A percentile compares a stretch with the other conserved stretches of the same genome.
Evolutionary conservation across 1,139 yeast genomes (phyloP).

Genomic region (Blastobotrys proliferans): DNA sequence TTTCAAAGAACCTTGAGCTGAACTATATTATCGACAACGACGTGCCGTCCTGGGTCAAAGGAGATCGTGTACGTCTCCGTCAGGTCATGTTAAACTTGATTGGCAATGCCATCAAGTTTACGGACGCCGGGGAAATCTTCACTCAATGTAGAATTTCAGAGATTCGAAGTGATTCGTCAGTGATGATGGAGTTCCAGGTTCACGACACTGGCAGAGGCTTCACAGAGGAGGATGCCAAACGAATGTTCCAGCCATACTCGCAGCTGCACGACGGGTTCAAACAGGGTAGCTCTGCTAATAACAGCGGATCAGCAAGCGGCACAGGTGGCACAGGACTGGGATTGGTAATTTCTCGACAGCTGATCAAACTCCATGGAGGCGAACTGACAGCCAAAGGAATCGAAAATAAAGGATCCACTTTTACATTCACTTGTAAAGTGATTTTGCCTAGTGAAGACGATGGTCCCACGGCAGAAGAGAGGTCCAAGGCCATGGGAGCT

Average conservation of each 20-base stretch:
- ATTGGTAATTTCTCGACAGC: conserved; percentile 76
- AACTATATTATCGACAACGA: conserved; percentile 74
- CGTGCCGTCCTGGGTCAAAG: conserved; percentile 77
- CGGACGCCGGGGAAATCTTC: conserved; percentile 65
- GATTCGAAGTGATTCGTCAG: conserved; percentile 17
- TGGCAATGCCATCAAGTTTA: conserved; percentile 81
- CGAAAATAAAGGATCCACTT: conserved; percentile 76
- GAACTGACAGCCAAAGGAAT: conserved; percentile 65
- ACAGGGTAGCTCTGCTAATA: conserved; percentile 8
- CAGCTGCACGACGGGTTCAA: conserved; percentile 59
- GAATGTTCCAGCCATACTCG: conserved; percentile 88
- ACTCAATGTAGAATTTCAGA: conserved; percentile 31
- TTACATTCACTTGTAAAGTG: conserved; percentile 38
- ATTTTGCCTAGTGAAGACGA: conserved; percentile 29
- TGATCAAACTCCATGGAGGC: conserved; percentile 83
- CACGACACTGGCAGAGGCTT: conserved; percentile 92
- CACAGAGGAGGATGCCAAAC: conserved; percentile 45
- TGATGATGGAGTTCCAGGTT: conserved; percentile 67
- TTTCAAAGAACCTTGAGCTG: conserved; percentile 68
- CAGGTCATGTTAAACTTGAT: conserved; percentile 88
- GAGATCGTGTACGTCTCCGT: conserved; percentile 82
- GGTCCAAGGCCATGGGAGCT: conserved; percentile 17
- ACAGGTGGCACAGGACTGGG: conserved; percentile 76
- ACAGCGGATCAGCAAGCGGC: conserved; percentile 14
- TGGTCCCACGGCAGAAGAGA: conserved; percentile 25